These are phyloP conservation scores for Sapria himalayana DNA, from an alignment of 345 rosid genomes.

Conservation along the genomic window DNA sequence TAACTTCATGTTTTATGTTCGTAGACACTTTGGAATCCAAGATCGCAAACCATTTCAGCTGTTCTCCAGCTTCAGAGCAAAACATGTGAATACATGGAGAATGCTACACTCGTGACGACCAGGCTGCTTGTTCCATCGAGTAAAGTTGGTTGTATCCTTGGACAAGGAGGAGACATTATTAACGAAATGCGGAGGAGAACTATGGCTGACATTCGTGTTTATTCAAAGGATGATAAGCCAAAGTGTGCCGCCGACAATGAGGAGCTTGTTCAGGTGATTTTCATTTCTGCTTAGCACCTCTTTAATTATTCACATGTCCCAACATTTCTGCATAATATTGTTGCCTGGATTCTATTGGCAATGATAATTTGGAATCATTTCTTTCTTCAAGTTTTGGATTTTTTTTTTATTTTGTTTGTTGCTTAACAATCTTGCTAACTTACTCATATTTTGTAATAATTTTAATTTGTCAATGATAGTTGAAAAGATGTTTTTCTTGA, in stretches of 20 bases:
- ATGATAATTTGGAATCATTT: too few species aligned
- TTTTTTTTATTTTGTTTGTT: too few species aligned
- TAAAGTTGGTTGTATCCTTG: slow-evolving; percentile 40
- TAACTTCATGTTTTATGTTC: slow-evolving; percentile 7
- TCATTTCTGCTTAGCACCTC: too few species aligned
- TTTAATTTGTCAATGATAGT: too few species aligned
- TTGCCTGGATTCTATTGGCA: too few species aligned
- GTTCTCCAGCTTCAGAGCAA: slow-evolving; percentile 33
- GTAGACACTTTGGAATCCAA: slow-evolving; percentile 18
- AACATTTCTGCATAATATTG: too few species aligned
- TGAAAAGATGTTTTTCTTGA: too few species aligned
- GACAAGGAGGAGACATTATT: slow-evolving; percentile 43
- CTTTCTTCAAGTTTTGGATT: too few species aligned
- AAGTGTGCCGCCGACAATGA: slow-evolving; percentile 37
- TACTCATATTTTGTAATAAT: too few species aligned
- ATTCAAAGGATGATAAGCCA: slow-evolving; percentile 32
- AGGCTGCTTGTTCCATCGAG: slow-evolving; percentile 39
- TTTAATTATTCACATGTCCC: too few species aligned
- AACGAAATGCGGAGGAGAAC: slow-evolving; percentile 50
- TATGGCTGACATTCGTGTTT: slow-evolving; percentile 34
- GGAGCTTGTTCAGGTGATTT: slow-evolving; percentile 38
- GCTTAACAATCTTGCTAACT: too few species aligned
- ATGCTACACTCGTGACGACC: slow-evolving; percentile 21
- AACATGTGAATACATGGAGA: slow-evolving; percentile 28
- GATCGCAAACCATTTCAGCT: slow-evolving; percentile 36